Conservation (phyloP, 2,329 filamentous ascomycete species). For the Fulvia fulva region DNA sequence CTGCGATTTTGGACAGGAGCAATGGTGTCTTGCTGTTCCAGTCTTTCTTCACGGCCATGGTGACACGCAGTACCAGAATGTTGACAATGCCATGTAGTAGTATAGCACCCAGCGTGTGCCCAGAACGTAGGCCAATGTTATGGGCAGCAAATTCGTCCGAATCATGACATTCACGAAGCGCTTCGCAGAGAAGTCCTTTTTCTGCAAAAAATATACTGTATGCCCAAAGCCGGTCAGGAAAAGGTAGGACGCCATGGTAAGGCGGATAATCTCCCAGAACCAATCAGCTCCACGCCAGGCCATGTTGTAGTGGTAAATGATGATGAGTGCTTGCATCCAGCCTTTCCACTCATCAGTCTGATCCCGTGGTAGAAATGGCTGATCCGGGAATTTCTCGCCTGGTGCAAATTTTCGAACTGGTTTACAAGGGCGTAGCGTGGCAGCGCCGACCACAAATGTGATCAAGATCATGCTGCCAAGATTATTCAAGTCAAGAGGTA, state of each 20-base stretch:
- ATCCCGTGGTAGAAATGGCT: constrained; percentile 49
- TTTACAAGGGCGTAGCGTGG: constrained; percentile 13
- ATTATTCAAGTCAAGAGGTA: constrained; percentile 33
- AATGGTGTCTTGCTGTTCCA: constrained; percentile 44
- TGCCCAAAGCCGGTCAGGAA: constrained; percentile 63
- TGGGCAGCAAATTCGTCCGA: constrained; percentile 55
- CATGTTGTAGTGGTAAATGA: constrained; percentile 58
- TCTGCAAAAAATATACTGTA: constrained; percentile 55
- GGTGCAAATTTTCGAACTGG: constrained; percentile 4
- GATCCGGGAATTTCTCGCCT: constrained; percentile 19
- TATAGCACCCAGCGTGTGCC: constrained; percentile 54
- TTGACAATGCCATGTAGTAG: constrained; percentile 57
- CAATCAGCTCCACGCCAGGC: constrained; percentile 43
- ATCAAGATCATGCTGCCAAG: constrained; percentile 29
- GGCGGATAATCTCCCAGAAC: constrained; percentile 53
- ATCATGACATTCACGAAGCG: constrained; percentile 53
- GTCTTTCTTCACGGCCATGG: constrained; percentile 42
- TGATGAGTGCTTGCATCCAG: constrained; percentile 56
- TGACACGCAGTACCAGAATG: constrained; percentile 60
- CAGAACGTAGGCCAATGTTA: constrained; percentile 54
- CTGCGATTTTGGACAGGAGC: constrained; percentile 47
- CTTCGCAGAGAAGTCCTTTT: constrained; percentile 53
- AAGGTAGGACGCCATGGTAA: constrained; percentile 56
- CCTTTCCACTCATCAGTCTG: constrained; percentile 65
- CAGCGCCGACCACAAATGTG: constrained; percentile 31